Evolutionary conservation across 2,329 filamentous ascomycete genomes (phyloP).

Genomic region (Colletotrichum lentis): DNA sequence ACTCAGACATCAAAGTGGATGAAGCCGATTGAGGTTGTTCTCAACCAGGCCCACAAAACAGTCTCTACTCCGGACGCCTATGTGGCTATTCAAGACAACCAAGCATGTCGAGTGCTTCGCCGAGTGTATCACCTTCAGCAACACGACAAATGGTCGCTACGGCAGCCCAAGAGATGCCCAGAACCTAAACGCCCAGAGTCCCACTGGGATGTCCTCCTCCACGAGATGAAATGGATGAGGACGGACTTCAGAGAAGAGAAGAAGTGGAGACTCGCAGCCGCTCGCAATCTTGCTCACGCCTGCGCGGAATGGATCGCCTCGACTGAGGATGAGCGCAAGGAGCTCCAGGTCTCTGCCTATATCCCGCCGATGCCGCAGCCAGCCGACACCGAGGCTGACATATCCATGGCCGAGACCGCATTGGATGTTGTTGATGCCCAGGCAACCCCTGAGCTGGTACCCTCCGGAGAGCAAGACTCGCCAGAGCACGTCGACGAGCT

Average conservation of each 20-base stretch:
- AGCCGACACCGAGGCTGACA: constrained; percentile 45
- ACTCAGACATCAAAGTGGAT: constrained; percentile 65
- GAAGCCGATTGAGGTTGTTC: constrained; percentile 73
- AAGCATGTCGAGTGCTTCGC: constrained; percentile 85
- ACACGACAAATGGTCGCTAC: constrained; percentile 88
- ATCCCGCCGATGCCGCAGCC: constrained; percentile 55
- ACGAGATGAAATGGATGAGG: constrained; percentile 98
- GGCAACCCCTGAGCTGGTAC: constrained; percentile 72
- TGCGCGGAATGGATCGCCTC: constrained; percentile 84
- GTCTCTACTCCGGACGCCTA: constrained; percentile 86
- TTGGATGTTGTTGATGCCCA: constrained; percentile 54
- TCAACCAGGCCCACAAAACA: constrained; percentile 87
- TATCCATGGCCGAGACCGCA: constrained; percentile 47
- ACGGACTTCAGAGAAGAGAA: constrained; percentile 94
- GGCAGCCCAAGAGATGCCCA: constrained; percentile 83
- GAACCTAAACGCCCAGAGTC: constrained; percentile 80
- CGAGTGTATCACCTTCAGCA: constrained; percentile 92
- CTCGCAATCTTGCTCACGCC: constrained; percentile 79
- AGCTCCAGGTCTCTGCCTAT: constrained; percentile 71
- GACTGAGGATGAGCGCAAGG: constrained; percentile 66
- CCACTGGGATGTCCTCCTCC: constrained; percentile 86
- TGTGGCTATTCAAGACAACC: constrained; percentile 82
- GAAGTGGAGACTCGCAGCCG: constrained; percentile 89
- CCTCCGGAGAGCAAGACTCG: constrained; percentile 69
- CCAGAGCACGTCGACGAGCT: constrained; percentile 55